A percentile compares a stretch with the other conserved stretches of the same genome.
These are phyloP conservation scores for Ceratocystiopsis sp. DNA, from an alignment of 2,329 filamentous ascomycete species.

Conservation along the genomic window DNA sequence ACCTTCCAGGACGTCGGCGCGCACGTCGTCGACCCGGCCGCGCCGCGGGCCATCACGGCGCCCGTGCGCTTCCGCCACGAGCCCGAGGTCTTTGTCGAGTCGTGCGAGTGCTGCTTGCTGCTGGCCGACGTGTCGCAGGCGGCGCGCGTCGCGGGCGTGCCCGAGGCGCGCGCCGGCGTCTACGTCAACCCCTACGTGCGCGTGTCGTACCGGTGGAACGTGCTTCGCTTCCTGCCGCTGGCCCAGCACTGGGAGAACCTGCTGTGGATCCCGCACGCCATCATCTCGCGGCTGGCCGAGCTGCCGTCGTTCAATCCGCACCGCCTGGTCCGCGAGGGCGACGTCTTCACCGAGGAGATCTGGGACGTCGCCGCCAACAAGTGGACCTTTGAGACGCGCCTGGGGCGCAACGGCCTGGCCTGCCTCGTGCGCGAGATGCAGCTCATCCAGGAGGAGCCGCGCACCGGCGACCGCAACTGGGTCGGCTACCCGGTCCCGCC, in stretches of 20 bases:
- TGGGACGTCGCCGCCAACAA: constrained; percentile 23
- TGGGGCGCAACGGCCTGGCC: constrained; percentile 33
- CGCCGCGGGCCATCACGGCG: constrained; percentile 14
- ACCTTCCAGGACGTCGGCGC: constrained; percentile 17
- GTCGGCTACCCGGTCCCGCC: constrained; percentile 17
- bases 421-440: constrained; percentile 37
- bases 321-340: constrained; percentile 39
- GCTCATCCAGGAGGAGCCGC: constrained; percentile 15
- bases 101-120: constrained; percentile 47
- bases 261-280: constrained; percentile 4
- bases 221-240: constrained; percentile 40
- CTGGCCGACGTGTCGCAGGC: constrained; percentile 27
- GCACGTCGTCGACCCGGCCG: constrained; percentile 20
- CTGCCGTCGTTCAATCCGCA: constrained; percentile 38
- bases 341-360: constrained; percentile 31
- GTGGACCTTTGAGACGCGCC: constrained; percentile 25
- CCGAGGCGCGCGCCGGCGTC: constrained; percentile 33
- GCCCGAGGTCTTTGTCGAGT: constrained; percentile 42
- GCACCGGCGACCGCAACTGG: constrained; percentile 18
- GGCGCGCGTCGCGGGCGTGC: constrained; percentile 18
- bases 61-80: constrained; percentile 41
- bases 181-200: constrained; percentile 63
- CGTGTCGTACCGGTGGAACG: constrained; percentile 45
- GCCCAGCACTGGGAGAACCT: constrained; percentile 50
- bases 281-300: constrained; percentile 32